Conservation (phyloP, 106 monocot species). For the Cymbidium sinense region DNA sequence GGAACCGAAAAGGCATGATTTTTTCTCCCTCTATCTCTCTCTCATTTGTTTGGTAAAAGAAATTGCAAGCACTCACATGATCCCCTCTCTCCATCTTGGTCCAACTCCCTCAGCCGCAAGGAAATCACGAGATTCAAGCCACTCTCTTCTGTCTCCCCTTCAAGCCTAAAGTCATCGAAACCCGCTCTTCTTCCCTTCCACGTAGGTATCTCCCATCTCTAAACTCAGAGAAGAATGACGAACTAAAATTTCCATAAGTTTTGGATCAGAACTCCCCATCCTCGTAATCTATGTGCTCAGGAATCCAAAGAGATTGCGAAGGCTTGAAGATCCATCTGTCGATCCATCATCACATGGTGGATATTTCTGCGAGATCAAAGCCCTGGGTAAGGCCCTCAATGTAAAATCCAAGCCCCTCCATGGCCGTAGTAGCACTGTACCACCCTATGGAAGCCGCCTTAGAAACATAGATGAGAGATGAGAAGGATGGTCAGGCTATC, state of each 20-base stretch:
- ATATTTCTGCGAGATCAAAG: constrained; percentile 69
- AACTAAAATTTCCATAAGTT: neutral
- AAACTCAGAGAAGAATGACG: neutral
- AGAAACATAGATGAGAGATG: neutral
- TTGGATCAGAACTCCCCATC: neutral
- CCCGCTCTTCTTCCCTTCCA: neutral
- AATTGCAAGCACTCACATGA: no score
- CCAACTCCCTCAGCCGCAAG: no score
- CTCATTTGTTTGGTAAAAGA: no score
- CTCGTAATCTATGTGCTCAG: neutral
- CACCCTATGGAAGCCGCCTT: constrained; percentile 17
- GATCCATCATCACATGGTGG: constrained; percentile 18
- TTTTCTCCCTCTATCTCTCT: no score
- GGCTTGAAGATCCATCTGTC: neutral
- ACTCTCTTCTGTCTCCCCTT: no score
- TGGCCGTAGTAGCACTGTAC: constrained; percentile 17
- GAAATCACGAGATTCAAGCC: no score
- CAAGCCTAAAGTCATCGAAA: no score
- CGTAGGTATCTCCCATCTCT: neutral
- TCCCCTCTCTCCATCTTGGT: no score
- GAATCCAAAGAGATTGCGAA: constrained; percentile 10
- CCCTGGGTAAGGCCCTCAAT: constrained; percentile 62
- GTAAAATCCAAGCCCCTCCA: constrained; percentile 27
- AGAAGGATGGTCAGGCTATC: neutral
- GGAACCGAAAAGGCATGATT: no score